Percentiles rank a stretch among this genome's conserved stretches.
Conservation (phyloP, 1,139 yeast species). For the Arxiozyma slooffiae region DNA sequence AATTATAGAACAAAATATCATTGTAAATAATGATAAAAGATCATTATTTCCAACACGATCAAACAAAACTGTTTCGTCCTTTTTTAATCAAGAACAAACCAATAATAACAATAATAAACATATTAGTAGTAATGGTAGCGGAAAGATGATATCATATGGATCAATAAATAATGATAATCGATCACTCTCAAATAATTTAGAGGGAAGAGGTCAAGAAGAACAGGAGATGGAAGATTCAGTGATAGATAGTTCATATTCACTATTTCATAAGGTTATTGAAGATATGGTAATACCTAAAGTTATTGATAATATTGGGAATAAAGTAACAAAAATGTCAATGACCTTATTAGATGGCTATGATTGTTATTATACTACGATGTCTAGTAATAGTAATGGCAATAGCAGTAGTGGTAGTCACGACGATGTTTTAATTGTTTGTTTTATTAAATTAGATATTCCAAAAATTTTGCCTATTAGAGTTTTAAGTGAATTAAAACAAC, state of each 20-base stretch:
- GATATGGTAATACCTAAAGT: conserved; percentile 29
- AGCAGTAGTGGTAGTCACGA: conserved; percentile 3
- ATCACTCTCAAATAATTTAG: not conserved
- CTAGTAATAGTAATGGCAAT: not conserved
- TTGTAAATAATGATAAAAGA: too few relatives aligned
- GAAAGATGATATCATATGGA: conserved; percentile 2
- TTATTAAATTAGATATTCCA: conserved; percentile 22
- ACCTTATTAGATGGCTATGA: conserved; percentile 27
- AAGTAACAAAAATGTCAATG: conserved; percentile 27
- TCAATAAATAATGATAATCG: not conserved
- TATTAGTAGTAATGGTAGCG: not conserved
- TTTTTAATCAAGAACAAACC: conserved; percentile 12
- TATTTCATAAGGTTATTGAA: conserved; percentile 20
- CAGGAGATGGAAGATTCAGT: not conserved
- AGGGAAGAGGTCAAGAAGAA: not conserved
- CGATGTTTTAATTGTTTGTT: conserved; percentile 20
- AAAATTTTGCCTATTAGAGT: conserved; percentile 28
- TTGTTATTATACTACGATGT: conserved; percentile 27
- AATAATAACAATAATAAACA: not conserved
- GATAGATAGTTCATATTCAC: not conserved
- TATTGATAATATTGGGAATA: conserved; percentile 25
- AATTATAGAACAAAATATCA: too few relatives aligned
- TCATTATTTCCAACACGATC: too few relatives aligned
- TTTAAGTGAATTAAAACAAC: conserved; percentile 24
- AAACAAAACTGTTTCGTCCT: conserved; percentile 15